These are phyloP conservation scores for Collybia mongolica DNA, from an alignment of 768 basidiomycete species.

Conservation along the genomic window DNA sequence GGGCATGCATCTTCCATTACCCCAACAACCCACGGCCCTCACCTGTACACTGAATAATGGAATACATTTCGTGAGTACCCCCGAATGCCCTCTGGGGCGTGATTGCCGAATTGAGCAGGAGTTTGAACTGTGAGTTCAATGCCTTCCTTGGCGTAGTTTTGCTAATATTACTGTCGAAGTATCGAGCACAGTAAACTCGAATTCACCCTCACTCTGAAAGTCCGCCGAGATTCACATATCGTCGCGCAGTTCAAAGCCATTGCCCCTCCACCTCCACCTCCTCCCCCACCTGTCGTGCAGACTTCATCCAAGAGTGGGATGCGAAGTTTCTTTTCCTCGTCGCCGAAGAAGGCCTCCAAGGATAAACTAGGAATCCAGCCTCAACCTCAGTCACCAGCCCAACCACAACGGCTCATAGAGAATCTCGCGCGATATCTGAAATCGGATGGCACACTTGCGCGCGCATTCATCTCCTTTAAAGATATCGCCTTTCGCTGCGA, in stretches of 20 bases:
- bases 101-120: constrained; percentile 80
- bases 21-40: constrained; percentile 68
- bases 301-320: constrained; percentile 62
- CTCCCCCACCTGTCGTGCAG: constrained; percentile 39
- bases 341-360: constrained; percentile 65
- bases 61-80: constrained; percentile 93
- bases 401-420: constrained; percentile 54
- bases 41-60: constrained; percentile 94
- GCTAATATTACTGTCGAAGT: constrained; percentile 21
- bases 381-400: constrained; percentile 35
- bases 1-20: constrained; percentile 74
- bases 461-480: constrained; percentile 86
- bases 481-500: constrained; percentile 84
- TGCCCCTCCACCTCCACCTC: constrained; percentile 37
- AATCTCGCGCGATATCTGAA: constrained; percentile 83
- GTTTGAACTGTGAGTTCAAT: constrained; percentile 73
- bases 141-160: neutral
- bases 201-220: constrained; percentile 87
- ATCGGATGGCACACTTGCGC: constrained; percentile 84
- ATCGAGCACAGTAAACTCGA: constrained; percentile 95
- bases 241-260: constrained; percentile 70
- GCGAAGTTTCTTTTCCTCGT: constrained; percentile 74
- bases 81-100: constrained; percentile 58
- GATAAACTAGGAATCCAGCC: constrained; percentile 38
- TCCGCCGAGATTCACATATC: constrained; percentile 86